Evolutionary conservation across 148 eudicot species (phyloP), one percentile per base, ranked within the genome.

Genomic region (Rhododendron simsii): DNA sequence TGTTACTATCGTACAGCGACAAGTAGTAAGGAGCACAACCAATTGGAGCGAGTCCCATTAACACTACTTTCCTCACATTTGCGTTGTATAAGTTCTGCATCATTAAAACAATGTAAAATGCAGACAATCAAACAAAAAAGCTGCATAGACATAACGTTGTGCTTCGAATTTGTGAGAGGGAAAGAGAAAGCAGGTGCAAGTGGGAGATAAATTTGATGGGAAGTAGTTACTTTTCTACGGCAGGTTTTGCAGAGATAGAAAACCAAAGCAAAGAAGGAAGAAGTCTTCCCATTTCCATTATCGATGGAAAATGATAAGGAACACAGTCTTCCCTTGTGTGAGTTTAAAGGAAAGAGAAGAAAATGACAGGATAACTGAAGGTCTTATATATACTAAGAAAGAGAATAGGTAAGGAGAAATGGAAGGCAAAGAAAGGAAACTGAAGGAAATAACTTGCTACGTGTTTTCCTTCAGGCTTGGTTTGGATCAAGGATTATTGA

Each of bases 21-120:
- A 96, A 85, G 90, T 94, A 96, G 89, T 91, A 94, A 80, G 99
- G 99, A 77, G 98, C 95, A 83, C 99, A 96, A 9, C 99, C 99
- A 88, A 96, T 90, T 4, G 99, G 99, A 33, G 98, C 94, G 41
- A 95, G 87, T 82, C 99, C 99, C 93, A 91, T 93, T 73, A 96
- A 91, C 87, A 96, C 96, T 83, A 96, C 91, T 86, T 91, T 93
- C 87, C 98, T 93, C 15, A 91, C 98, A 79, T 89, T 89, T 80
- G 89, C 90, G 41, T 86, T 87, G 81, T 94, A 90, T 89, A 96
- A 83, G 87, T 93, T 95, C 99, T 95, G 87, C 89, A 87, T 50
- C 83, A 87, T 55, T 63, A 16, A 83, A 73, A 20, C 8, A 75
- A 71, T 50, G 37, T 26, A 37, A 18, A 16, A 2, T 76, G 45